These are phyloP conservation scores for Peniophora sp. DNA, from an alignment of 1,284 basidiomycete species.

Conservation along the genomic window DNA sequence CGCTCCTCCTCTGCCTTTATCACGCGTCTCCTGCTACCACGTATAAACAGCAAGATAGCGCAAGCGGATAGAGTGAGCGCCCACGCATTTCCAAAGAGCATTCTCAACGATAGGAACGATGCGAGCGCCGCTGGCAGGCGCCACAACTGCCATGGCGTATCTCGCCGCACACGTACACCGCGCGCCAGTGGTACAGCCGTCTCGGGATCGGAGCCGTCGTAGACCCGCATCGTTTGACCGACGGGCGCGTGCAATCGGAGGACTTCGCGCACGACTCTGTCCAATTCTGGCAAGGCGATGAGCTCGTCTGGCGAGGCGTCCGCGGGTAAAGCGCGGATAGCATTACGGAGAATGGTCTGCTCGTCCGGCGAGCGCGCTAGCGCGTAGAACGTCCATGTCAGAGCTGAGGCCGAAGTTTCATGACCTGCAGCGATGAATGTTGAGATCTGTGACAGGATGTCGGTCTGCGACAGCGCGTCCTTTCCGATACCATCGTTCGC, in stretches of 20 bases:
- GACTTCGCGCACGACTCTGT: constrained; percentile 57
- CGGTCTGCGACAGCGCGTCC: constrained; percentile 49
- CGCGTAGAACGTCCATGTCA: constrained; percentile 69
- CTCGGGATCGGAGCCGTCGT: constrained; percentile 32
- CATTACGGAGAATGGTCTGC: constrained; percentile 52
- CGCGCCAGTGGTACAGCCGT: constrained; percentile 51
- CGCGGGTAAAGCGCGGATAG: constrained; percentile 27
- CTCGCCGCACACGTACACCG: constrained; percentile 9
- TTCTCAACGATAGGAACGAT: not conserved
- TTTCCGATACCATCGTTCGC: constrained; percentile 46
- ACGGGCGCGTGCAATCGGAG: constrained; percentile 62
- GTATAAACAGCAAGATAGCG: not conserved
- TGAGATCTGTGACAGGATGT: constrained; percentile 70
- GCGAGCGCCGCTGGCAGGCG: not conserved
- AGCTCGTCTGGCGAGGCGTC: constrained; percentile 2
- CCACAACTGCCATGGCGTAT: constrained; percentile 11
- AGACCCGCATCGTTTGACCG: constrained; percentile 53
- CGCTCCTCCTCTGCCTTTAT: constrained; percentile 15
- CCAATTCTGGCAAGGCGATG: constrained; percentile 39
- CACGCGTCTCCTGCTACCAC: not conserved
- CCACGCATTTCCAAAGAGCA: not conserved
- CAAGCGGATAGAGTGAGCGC: not conserved
- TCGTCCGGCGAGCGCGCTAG: constrained; percentile 44
- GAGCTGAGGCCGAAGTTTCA: constrained; percentile 54
- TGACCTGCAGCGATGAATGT: constrained; percentile 70